Evolutionary conservation across 257 asterid genomes (phyloP).

Genomic region (Przewalskia tangutica): DNA sequence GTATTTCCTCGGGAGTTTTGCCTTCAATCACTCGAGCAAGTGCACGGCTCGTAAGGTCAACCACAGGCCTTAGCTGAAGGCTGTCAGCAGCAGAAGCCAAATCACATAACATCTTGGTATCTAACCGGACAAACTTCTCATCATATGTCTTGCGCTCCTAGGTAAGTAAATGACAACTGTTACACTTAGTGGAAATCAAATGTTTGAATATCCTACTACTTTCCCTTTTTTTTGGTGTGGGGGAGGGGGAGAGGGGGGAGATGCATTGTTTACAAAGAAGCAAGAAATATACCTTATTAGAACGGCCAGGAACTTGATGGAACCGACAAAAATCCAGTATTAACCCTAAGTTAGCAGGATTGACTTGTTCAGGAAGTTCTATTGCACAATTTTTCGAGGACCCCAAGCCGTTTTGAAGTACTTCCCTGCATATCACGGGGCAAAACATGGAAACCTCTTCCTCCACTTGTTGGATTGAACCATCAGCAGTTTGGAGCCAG

Average conservation of each 20-base stretch:
- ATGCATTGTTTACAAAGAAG: neutral
- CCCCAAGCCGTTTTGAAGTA: conserved; percentile 32
- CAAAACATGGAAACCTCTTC: conserved; percentile 44
- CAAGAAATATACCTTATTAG: conserved; percentile 27
- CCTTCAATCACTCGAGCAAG: conserved; percentile 45
- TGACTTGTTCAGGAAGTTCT: conserved; percentile 33
- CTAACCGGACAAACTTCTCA: conserved; percentile 34
- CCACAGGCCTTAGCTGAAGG: conserved; percentile 36
- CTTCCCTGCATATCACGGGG: conserved; percentile 39
- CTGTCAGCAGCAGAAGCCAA: conserved; percentile 47
- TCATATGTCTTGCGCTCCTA: conserved; percentile 39
- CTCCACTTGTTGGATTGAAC: conserved; percentile 44
- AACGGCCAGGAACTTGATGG: conserved; percentile 43
- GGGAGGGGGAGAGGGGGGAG: neutral
- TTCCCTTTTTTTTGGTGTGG: neutral
- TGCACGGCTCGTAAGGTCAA: conserved; percentile 44
- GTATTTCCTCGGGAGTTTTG: conserved; percentile 38
- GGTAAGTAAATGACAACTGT: neutral
- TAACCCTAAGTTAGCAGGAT: conserved; percentile 30
- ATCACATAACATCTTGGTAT: conserved; percentile 30
- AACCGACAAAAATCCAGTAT: conserved; percentile 37
- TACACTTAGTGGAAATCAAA: neutral
- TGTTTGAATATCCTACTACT: neutral
- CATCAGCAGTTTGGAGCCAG: conserved; percentile 42
- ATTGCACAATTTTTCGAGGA: conserved; percentile 36